Percentiles rank a stretch among this genome's conserved stretches.
These are phyloP conservation scores for Thozetella sp. DNA, from an alignment of 495 filamentous ascomycete species.

Conservation along the genomic window DNA sequence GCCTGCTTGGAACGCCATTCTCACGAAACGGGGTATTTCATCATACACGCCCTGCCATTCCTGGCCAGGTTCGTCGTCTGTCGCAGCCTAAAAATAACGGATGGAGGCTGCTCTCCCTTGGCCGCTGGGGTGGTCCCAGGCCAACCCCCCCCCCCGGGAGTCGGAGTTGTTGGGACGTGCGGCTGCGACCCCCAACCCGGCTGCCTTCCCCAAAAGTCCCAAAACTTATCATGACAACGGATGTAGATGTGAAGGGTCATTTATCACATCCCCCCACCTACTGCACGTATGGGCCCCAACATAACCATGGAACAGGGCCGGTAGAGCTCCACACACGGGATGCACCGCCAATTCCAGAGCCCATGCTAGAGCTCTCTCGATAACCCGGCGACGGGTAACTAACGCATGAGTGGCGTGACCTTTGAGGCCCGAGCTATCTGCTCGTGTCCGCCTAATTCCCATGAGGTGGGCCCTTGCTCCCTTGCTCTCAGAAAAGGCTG, in stretches of 20 bases:
- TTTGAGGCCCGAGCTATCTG: background rate
- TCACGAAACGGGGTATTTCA: background rate
- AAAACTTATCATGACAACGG: too few relatives aligned
- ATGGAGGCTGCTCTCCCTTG: background rate
- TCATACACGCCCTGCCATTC: background rate
- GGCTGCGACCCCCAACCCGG: too few relatives aligned
- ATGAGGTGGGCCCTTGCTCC: background rate
- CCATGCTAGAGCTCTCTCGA: conserved; percentile 3
- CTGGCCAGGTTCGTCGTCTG: background rate
- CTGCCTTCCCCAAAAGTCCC: too few relatives aligned
- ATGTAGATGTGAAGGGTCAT: too few relatives aligned
- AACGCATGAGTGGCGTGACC: conserved; percentile 16
- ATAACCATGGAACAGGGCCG: too few relatives aligned
- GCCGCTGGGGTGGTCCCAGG: background rate
- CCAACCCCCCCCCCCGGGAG: background rate
- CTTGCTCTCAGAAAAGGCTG: conserved; percentile 36
- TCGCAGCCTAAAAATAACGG: background rate
- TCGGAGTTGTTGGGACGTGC: too few relatives aligned
- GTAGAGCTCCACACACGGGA: too few relatives aligned
- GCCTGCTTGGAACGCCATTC: background rate
- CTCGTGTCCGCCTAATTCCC: background rate
- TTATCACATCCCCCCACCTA: too few relatives aligned
- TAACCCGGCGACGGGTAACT: background rate
- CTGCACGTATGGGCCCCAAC: too few relatives aligned
- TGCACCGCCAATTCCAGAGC: too few relatives aligned